Base-by-base conservation (phyloP, 2,329 filamentous ascomycete genomes). In the Cladosporium velox region DNA sequence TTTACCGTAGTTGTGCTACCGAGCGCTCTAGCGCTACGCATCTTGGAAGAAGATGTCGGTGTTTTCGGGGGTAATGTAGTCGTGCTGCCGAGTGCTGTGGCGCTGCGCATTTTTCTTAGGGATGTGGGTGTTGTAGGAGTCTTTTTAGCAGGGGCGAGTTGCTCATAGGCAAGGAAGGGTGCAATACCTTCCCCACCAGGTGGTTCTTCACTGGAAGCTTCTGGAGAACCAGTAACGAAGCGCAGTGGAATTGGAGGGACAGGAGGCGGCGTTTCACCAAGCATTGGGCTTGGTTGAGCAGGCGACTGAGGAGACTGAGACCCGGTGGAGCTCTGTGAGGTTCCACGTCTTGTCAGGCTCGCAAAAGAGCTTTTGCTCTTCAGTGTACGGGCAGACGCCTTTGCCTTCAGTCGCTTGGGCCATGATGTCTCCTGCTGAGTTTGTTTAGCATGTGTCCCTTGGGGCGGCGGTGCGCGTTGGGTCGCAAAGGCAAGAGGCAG, bases 401-500 rank as follows among this genome's bases (percentile, higher is more conserved):
- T 64, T 38, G 30, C 51, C 28, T 26, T 64, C 26, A 64, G 51
- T 35, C 26, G 30, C 51, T 57, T 57, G 51, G 51, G 61, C 61
- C 61, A 64, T n/a, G 51, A 57, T 14, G 35, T 54, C 51, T 57
- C 61, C 51, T 64, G 51, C 26, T 44, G 51, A 44, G 26, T 21
- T 26, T 24, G 14, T 55, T 64, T 57, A 55, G 61, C 28, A 24
- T 41, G 10, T 21, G 26, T 55, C 26, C 51, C 47, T 26, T 11
- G 41, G 34, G 38, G 26, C 18, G 51, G 51, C 0, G 28, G 12
- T n/a, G 61, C 61, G n/a, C 51, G 61, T 32, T 64, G 61, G 5
- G 54, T n/a, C 35, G 51, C 18, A 6, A 64, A 57, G 34, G 51
- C 34, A 28, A 41, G 2, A 32, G 61, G 61, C 35, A 32, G 24